A percentile compares a stretch with the other conserved stretches of the same genome.
Conservation (phyloP, 768 basidiomycete genomes). For the Psilocybe tampanensis region DNA sequence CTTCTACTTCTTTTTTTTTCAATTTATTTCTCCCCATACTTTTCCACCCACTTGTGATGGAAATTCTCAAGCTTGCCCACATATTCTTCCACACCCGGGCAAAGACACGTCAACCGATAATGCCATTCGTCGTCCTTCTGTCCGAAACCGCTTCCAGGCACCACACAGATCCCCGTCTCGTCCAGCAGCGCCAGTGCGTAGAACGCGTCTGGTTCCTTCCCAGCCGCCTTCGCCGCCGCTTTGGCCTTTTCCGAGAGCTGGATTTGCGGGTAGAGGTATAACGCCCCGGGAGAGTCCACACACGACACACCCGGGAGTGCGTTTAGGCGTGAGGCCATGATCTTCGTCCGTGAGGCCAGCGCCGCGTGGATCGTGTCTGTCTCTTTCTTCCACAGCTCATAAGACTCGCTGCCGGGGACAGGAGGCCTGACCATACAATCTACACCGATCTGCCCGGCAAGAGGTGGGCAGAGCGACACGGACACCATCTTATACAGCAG, state of each 20-base stretch:
- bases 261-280: slow-evolving; percentile 92
- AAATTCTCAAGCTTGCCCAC: slow-evolving; percentile 74
- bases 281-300: slow-evolving; percentile 86
- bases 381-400: slow-evolving; percentile 81
- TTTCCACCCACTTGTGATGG: slow-evolving; percentile 36
- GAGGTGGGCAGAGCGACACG: slow-evolving; percentile 86
- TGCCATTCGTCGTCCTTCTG: slow-evolving; percentile 91
- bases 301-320: slow-evolving; percentile 86
- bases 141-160: slow-evolving; percentile 94
- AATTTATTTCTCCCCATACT: slow-evolving; percentile 34
- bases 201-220: slow-evolving; percentile 86
- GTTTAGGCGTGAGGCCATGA: slow-evolving; percentile 83
- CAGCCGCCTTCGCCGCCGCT: slow-evolving; percentile 67
- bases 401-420: slow-evolving; percentile 70
- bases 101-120: slow-evolving; percentile 91
- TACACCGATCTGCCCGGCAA: slow-evolving; percentile 91
- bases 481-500: slow-evolving; percentile 97
- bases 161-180: slow-evolving; percentile 89
- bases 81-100: slow-evolving; percentile 93
- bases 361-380: slow-evolving; percentile 78
- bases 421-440: slow-evolving; percentile 95
- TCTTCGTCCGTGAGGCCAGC: slow-evolving; percentile 65
- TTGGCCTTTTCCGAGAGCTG: slow-evolving; percentile 72
- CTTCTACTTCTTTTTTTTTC: not conserved
- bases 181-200: slow-evolving; percentile 87